Percentiles rank a stretch among this genome's conserved stretches.
These are phyloP conservation scores for Alternaria dauci DNA, from an alignment of 2,329 filamentous ascomycete species.

Conservation along the genomic window DNA sequence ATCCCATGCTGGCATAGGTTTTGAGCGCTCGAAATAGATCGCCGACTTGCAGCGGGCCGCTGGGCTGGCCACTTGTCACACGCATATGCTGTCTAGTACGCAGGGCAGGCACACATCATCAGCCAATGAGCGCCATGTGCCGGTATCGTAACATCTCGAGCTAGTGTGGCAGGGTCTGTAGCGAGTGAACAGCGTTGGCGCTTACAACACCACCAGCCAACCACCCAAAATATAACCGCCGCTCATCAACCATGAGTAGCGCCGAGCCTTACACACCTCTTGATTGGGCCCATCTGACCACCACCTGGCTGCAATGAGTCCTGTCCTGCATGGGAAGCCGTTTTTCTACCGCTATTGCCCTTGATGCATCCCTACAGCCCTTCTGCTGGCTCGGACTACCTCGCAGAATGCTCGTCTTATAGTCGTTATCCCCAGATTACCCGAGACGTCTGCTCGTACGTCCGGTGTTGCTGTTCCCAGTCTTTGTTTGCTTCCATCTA, in stretches of 20 bases:
- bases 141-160: slow-evolving; percentile 23
- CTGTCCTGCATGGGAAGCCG: slow-evolving; percentile 43
- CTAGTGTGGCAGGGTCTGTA: slow-evolving; percentile 35
- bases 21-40: slow-evolving; percentile 46
- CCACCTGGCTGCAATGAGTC: slow-evolving; percentile 38
- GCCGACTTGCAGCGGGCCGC: slow-evolving; percentile 44
- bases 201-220: slow-evolving; percentile 47
- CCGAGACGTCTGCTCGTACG: slow-evolving; percentile 32
- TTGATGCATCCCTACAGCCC: slow-evolving; percentile 22
- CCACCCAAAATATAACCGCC: slow-evolving; percentile 50
- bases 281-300: slow-evolving; percentile 44
- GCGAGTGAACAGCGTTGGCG: slow-evolving; percentile 45
- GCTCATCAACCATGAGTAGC: slow-evolving; percentile 38
- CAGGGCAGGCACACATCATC: slow-evolving; percentile 36
- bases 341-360: slow-evolving; percentile 47
- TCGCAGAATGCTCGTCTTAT: slow-evolving; percentile 38
- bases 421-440: slow-evolving; percentile 46
- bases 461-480: slow-evolving; percentile 24
- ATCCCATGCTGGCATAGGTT: slow-evolving; percentile 20
- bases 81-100: slow-evolving; percentile 39
- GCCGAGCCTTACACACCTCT: slow-evolving; percentile 39
- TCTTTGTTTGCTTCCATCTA: slow-evolving; percentile 20
- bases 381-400: slow-evolving; percentile 15
- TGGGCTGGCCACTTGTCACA: slow-evolving; percentile 38
- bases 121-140: slow-evolving; percentile 38